A percentile compares a stretch with the other conserved stretches of the same genome.
Evolutionary conservation across 2,329 filamentous ascomycete genomes (phyloP).

Genomic region (Talaromyces sp.): DNA sequence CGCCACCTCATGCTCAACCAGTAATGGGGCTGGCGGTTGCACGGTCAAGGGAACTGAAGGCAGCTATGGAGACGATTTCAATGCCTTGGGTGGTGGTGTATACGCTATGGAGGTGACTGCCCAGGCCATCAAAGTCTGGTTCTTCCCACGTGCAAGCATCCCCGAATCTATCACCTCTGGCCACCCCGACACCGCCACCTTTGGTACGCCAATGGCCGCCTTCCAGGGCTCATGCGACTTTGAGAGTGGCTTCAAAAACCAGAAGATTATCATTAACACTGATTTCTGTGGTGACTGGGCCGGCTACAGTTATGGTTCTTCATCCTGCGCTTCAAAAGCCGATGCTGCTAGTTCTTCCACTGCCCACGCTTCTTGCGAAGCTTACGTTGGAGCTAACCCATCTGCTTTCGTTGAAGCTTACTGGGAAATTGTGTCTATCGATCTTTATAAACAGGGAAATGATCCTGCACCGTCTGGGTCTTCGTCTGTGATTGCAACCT

Average conservation of each 20-base stretch:
- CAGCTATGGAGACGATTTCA: constrained; percentile 52
- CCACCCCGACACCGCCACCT: constrained; percentile 42
- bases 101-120: constrained; percentile 47
- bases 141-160: constrained; percentile 43
- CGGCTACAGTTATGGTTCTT: constrained; percentile 45
- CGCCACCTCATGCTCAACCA: constrained; percentile 47
- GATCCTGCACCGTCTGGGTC: constrained; percentile 4
- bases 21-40: constrained; percentile 35
- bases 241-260: constrained; percentile 35
- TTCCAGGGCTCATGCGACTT: constrained; percentile 41
- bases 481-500: neutral
- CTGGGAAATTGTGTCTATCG: constrained; percentile 71
- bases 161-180: constrained; percentile 42
- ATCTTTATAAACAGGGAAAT: constrained; percentile 51
- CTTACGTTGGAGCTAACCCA: constrained; percentile 68
- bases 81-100: constrained; percentile 44
- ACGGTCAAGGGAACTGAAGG: constrained; percentile 36
- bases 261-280: constrained; percentile 46
- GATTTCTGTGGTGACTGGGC: constrained; percentile 56
- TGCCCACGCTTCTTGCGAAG: constrained; percentile 62
- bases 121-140: constrained; percentile 48
- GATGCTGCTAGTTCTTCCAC: constrained; percentile 48
- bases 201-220: constrained; percentile 44
- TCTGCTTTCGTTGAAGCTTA: constrained; percentile 65
- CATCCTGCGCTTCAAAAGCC: constrained; percentile 17